phyloP scores from a whole-genome alignment of 1,139 yeast species.

The Groenewaldozyma auringiensis region DNA sequence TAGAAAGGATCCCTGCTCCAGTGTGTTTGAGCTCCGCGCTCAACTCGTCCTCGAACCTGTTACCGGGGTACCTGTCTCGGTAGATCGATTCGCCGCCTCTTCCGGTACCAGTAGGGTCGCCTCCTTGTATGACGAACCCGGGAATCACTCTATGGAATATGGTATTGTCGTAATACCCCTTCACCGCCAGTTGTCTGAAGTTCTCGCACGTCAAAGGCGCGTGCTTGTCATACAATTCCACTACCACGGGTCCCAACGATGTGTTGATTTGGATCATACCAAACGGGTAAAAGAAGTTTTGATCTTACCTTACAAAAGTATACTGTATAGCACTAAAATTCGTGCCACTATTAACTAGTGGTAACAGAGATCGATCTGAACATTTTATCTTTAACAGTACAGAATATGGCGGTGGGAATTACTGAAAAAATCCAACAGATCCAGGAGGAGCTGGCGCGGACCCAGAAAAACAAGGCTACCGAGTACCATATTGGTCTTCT shows the following conservation, averaged over 20 bases:
- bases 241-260: constrained; percentile 38
- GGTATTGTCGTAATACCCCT: constrained; percentile 61
- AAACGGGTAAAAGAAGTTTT: no score
- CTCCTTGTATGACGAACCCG: constrained; percentile 56
- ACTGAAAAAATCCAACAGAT: constrained; percentile 77
- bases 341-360: no score
- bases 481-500: constrained; percentile 91
- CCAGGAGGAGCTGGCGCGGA: constrained; percentile 87
- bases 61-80: constrained; percentile 67
- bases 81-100: constrained; percentile 38
- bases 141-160: constrained; percentile 78
- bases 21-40: constrained; percentile 39
- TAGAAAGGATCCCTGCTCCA: constrained; percentile 25
- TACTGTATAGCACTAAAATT: no score
- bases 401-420: constrained; percentile 17
- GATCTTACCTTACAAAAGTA: no score
- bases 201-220: constrained; percentile 46
- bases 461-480: constrained; percentile 97
- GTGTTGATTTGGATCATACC: constrained; percentile 1
- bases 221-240: constrained; percentile 37
- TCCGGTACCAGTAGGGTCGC: constrained; percentile 42
- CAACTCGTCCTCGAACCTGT: constrained; percentile 80
- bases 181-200: constrained; percentile 50
- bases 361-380: no score
- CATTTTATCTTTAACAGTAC: constrained; percentile 1